Base-by-base conservation (phyloP, 495 filamentous ascomycete genomes). In the Aspergillus nidulans region DNA sequence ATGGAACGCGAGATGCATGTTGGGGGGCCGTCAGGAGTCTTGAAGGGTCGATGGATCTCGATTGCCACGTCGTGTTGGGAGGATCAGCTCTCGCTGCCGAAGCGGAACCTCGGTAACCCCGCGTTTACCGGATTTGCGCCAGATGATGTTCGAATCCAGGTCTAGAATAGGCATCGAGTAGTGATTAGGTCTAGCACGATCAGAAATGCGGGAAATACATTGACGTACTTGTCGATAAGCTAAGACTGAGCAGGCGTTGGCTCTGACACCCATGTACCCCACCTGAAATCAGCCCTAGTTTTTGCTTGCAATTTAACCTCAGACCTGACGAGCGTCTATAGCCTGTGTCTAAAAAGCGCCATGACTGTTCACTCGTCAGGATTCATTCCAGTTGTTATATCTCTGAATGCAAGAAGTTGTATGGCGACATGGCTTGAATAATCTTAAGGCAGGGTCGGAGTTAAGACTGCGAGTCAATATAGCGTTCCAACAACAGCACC, bases 1-100 rank as follows among this genome's bases (percentile, higher is more conserved):
- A 49, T 47, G 50, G 32, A 47, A 34, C 32, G 34, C 45, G 34
- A 47, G 16, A 26, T 10, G 16, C 59, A 62, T 62, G 55, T 46
- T 48, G 8, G 30, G 15, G 30, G 30, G 30, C 4, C 15, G 9
- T 6, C 9, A 13, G 2, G 10, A 12, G 15, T n/a, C n/a, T 34
- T 34, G 30, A 34, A 28, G 26, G 9, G 5, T 28, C 26, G 26
- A 34, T 34, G 30, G 15, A n/a, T 13, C 36, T 18, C 19, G 38
- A 50, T 40, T 34, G 34, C 40, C 48, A 23, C 23, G 32, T n/a
- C 9, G 32, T 28, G 25, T 20, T 25, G 47, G n/a, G 47, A 23
- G 43, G 21, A 46, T 25, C 24, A 23, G 15, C 21, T 16, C 24
- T 46, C 12, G 25, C 44, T 21, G 30, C 46, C 46, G 46, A 49